These are phyloP conservation scores for Globisporangium acanthophoron DNA, from an alignment of 352 stramenopile species.

Conservation along the genomic window DNA sequence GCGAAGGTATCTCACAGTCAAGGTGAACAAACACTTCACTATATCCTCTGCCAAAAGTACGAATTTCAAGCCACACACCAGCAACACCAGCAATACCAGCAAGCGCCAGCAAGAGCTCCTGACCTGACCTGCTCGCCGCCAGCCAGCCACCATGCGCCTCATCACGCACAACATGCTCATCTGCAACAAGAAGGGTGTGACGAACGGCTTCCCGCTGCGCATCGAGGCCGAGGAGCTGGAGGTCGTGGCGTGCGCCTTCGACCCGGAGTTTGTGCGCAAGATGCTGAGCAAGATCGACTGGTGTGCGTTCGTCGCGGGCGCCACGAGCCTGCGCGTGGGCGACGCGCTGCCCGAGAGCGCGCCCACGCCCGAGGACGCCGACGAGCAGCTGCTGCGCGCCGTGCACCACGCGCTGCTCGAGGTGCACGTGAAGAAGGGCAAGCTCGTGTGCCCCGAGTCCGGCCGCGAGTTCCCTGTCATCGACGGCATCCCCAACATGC, in stretches of 20 bases:
- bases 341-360: slow-evolving; percentile 55
- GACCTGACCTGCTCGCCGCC: neutral
- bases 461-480: slow-evolving; percentile 95
- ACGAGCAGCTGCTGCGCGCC: slow-evolving; percentile 77
- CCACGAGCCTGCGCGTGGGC: slow-evolving; percentile 59
- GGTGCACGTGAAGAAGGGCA: slow-evolving; percentile 95
- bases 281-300: slow-evolving; percentile 90
- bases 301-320: slow-evolving; percentile 74
- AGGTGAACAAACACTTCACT: too few relatives aligned
- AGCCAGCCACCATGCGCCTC: slow-evolving; percentile 60
- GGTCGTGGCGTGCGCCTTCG: slow-evolving; percentile 80
- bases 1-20: too few relatives aligned
- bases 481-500: slow-evolving; percentile 98
- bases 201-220: slow-evolving; percentile 88
- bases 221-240: slow-evolving; percentile 84
- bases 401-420: slow-evolving; percentile 91
- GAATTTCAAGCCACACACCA: too few relatives aligned
- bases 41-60: too few relatives aligned
- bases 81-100: too few relatives aligned
- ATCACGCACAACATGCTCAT: slow-evolving; percentile 94
- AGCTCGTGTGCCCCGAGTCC: slow-evolving; percentile 95
- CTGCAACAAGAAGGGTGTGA: slow-evolving; percentile 92
- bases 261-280: slow-evolving; percentile 81
- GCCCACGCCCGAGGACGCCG: slow-evolving; percentile 24
- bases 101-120: too few relatives aligned